Base-by-base conservation (phyloP, 495 filamentous ascomycete species). In the Podospora australis region DNA sequence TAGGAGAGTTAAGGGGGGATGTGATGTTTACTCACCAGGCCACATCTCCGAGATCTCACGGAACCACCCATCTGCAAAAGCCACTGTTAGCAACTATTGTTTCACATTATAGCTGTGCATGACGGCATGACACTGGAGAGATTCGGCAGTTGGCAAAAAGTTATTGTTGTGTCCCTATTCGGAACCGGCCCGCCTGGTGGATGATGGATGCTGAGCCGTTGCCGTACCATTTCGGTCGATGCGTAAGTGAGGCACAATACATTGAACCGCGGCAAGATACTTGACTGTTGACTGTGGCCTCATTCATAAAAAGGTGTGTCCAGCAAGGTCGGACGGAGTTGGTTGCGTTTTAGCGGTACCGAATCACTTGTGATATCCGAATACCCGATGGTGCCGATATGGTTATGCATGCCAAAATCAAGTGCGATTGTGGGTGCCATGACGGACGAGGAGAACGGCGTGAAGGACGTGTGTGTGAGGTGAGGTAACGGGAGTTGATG, bases 21-120 rank as follows among this genome's bases (percentile, higher is more conserved):
- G 23, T 4, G 6, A 2, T 47, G 38, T 50, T 44, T 44, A 68
- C 70, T 65, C 49, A 74, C 70, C 92, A 40, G 92, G 92, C 92
- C 94, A 99, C 89, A 96, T 96, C 60, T 87, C 73, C 49, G 87
- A 94, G 69, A 95, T 83, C 72, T 97, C 94, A 65, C 89, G 88
- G 84, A 97, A 97, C 94, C 92, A 99, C 72, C 91, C 92, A 94
- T 97, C 91, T 95, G 47, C 28, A 29, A 24, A 16, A 25, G 22
- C 22, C 23, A 43, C n/a, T 6, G 40, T 43, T 24, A 43, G 40
- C n/a, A 10, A n/a, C 13, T 28, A 8, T 14, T 13, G 46, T 41
- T 40, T 43, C 22, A 16, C n/a, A 16, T n/a, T n/a, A n/a, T n/a
- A 55, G 20, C 24, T 30, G 20, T 36, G 22, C 39, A 42, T 7